Percentiles rank a stretch among this genome's conserved stretches.
Evolutionary conservation across 2,329 filamentous ascomycete species (phyloP).

Genomic region (Massarina eburnea): DNA sequence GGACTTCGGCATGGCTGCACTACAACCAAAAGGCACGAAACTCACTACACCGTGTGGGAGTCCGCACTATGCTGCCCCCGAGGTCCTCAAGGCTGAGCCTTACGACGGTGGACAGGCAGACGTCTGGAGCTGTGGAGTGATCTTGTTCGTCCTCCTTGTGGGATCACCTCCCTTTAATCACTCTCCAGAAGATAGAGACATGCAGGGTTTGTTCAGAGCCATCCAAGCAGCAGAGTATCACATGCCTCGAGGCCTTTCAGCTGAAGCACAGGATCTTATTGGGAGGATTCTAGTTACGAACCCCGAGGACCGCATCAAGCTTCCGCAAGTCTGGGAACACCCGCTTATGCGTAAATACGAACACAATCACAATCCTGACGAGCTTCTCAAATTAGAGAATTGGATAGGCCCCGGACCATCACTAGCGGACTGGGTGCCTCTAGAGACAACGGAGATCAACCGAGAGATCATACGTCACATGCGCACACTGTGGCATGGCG

Average conservation of each 20-base stretch:
- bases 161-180: constrained; percentile 78
- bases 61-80: constrained; percentile 93
- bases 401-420: constrained; percentile 56
- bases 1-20: constrained; percentile 96
- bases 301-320: constrained; percentile 75
- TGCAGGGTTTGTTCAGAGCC: constrained; percentile 64
- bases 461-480: constrained; percentile 81
- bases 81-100: constrained; percentile 74
- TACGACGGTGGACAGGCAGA: constrained; percentile 88
- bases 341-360: constrained; percentile 85
- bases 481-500: constrained; percentile 87
- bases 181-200: constrained; percentile 51
- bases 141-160: constrained; percentile 81
- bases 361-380: constrained; percentile 25
- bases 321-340: constrained; percentile 83
- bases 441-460: constrained; percentile 70
- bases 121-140: constrained; percentile 82
- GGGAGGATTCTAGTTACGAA: constrained; percentile 75
- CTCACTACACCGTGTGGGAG: constrained; percentile 92
- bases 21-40: constrained; percentile 77
- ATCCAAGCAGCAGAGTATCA: constrained; percentile 53
- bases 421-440: constrained; percentile 64
- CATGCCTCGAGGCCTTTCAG: constrained; percentile 56
- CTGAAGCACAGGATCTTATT: constrained; percentile 76
- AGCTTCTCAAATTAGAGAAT: constrained; percentile 53